Conservation (phyloP, 148 eudicot species). For the Hydrangea macrophylla region DNA sequence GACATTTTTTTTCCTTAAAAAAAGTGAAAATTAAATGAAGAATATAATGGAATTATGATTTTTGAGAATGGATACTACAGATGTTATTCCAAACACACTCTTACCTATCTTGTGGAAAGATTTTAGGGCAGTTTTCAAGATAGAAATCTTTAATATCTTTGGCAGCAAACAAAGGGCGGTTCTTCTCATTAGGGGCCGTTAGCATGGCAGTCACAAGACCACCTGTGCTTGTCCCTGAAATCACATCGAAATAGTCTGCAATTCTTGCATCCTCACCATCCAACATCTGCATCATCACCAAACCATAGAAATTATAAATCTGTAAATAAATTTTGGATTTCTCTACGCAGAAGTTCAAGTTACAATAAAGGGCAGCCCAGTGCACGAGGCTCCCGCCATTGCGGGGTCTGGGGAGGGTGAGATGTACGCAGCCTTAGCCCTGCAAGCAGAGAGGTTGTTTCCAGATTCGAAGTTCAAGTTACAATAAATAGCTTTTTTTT, state of each 20-base stretch:
- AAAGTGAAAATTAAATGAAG: too few relatives aligned
- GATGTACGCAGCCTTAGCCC: too few relatives aligned
- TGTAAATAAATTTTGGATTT: too few relatives aligned
- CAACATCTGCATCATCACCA: not conserved
- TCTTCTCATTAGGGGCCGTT: slow-evolving; percentile 21
- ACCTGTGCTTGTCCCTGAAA: slow-evolving; percentile 31
- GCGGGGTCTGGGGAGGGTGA: too few relatives aligned
- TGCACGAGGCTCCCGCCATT: too few relatives aligned
- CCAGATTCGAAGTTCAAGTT: not conserved
- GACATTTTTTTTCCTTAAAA: too few relatives aligned
- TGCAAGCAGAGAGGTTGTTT: not conserved
- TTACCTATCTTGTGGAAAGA: slow-evolving; percentile 7
- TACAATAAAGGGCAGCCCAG: too few relatives aligned
- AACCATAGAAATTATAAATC: not conserved
- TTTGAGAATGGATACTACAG: too few relatives aligned
- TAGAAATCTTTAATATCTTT: slow-evolving; percentile 19
- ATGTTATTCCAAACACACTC: not conserved
- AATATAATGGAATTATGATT: too few relatives aligned
- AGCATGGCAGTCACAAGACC: slow-evolving; percentile 33
- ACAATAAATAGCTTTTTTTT: too few relatives aligned
- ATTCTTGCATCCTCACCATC: slow-evolving; percentile 22
- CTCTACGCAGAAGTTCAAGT: too few relatives aligned
- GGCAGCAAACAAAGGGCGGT: slow-evolving; percentile 25
- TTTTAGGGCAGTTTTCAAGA: slow-evolving; percentile 12
- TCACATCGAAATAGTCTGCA: slow-evolving; percentile 25